Base-by-base conservation (phyloP, 768 basidiomycete genomes). In the Pulveroboletus frians region DNA sequence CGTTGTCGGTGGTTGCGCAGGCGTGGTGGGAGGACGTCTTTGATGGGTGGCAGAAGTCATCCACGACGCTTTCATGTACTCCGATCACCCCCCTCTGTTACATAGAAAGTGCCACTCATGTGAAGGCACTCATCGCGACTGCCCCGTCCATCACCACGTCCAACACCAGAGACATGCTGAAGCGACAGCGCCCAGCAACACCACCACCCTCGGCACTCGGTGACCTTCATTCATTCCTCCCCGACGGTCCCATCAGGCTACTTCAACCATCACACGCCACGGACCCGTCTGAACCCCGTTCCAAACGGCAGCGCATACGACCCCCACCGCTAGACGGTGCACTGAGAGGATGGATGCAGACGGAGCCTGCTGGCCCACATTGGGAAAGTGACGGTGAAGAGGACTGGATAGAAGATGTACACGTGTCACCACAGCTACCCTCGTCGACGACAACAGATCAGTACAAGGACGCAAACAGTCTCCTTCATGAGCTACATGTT, bases 401-500 rank as follows among this genome's bases (percentile, higher is more conserved):
- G 40, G 68, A 71, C 34, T 67, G 63, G 60, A 51, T 55, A 35
- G 69, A 63, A 36, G 69, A 59, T 7, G 68, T 64, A 15, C 64
- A 70, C 34, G 68, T 71, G 36, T 67, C 65, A 32, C 35, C 39
- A 32, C 51, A 40, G 4, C 26, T 43, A 30, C 58, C 32, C 39
- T 29, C 44, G 14, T 23, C 43, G 9, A 36, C 41, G 36, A 47
- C 53, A 38, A 51, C 64, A 11, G 65, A 63, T 41, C 68, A 58
- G 68, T 91, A 90, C 69, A 76, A 76, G 60, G 69, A 72, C 29
- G 71, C 78, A 48, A 91, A 91, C 66, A 76, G 56, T 40, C 68
- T 86, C 54, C 77, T 91, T 32, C 80, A 84, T 49, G 81, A 88
- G 57, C 63, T 89, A 44, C 88, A 90, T 57, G 73, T 79, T 34